Conservation (phyloP, 352 stramenopile genomes). For the Globisporangium parvum region DNA sequence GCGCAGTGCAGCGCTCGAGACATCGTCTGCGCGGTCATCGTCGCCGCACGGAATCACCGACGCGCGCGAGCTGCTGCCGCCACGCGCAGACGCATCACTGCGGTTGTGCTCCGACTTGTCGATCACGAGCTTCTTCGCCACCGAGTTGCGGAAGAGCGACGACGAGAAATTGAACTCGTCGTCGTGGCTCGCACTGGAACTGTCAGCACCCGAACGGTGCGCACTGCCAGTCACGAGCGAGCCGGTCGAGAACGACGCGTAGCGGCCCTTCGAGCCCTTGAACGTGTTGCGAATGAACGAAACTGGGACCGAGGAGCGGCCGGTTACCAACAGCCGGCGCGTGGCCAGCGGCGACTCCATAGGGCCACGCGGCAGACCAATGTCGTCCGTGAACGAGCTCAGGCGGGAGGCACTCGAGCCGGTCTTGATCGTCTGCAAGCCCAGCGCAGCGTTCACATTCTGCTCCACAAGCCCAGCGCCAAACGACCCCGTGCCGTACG, state of each 20-base stretch:
- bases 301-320: slow-evolving; percentile 50
- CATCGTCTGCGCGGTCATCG: slow-evolving; percentile 30
- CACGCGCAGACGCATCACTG: slow-evolving; percentile 3
- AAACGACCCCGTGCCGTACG: slow-evolving; percentile 56
- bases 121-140: slow-evolving; percentile 57
- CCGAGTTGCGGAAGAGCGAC: slow-evolving; percentile 48
- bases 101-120: slow-evolving; percentile 32
- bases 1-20: slow-evolving; percentile 14
- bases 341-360: slow-evolving; percentile 47
- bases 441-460: slow-evolving; percentile 48
- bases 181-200: slow-evolving; percentile 22
- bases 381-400: slow-evolving; percentile 56
- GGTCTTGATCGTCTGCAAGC: slow-evolving; percentile 51
- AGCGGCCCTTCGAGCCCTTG: slow-evolving; percentile 63
- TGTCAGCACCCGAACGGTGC: slow-evolving; percentile 15
- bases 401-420: slow-evolving; percentile 40
- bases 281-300: slow-evolving; percentile 74
- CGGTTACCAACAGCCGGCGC: slow-evolving; percentile 47
- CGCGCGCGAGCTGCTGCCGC: slow-evolving; percentile 23
- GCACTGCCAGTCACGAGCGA: slow-evolving; percentile 9
- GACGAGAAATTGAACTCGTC: slow-evolving; percentile 65
- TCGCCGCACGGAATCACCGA: slow-evolving; percentile 56
- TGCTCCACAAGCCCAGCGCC: slow-evolving; percentile 57
- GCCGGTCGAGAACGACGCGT: slow-evolving; percentile 39
- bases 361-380: slow-evolving; percentile 57